These are phyloP conservation scores for Exophiala bonariae DNA, from an alignment of 2,329 filamentous ascomycete genomes.

Conservation along the genomic window DNA sequence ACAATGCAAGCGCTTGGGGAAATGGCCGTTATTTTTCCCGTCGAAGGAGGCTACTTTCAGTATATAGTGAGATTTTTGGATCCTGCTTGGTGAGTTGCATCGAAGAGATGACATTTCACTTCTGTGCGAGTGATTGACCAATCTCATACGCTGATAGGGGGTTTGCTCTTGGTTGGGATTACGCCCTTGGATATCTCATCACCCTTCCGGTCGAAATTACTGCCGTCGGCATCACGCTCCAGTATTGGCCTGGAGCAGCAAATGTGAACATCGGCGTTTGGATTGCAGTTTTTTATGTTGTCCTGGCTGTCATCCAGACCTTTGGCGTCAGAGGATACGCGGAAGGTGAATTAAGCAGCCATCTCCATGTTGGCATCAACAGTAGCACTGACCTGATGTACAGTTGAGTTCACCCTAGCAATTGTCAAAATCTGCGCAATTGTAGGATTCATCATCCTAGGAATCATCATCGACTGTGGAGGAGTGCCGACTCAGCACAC, in stretches of 20 bases:
- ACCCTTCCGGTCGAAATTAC: constrained; percentile 84
- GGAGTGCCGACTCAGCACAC: constrained; percentile 62
- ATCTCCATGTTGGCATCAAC: background rate
- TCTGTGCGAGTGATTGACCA: constrained; percentile 93
- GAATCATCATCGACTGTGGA: constrained; percentile 80
- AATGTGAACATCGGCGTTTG: constrained; percentile 64
- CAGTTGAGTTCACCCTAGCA: constrained; percentile 80
- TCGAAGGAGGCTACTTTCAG: too few relatives aligned
- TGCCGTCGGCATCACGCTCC: constrained; percentile 69
- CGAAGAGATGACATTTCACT: too few relatives aligned
- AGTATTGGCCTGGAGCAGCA: constrained; percentile 24
- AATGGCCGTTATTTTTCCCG: constrained; percentile 83
- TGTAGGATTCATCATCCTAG: constrained; percentile 85
- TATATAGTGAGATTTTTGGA: constrained; percentile 86
- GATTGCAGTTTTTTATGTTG: constrained; percentile 75
- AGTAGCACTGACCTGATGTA: background rate
- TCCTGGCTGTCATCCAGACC: constrained; percentile 79
- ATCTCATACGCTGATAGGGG: too few relatives aligned
- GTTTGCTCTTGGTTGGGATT: constrained; percentile 95
- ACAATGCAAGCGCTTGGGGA: constrained; percentile 90
- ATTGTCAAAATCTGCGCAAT: constrained; percentile 83
- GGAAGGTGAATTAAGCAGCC: constrained; percentile 48
- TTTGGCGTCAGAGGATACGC: constrained; percentile 87
- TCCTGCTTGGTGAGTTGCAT: too few relatives aligned
- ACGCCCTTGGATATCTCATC: constrained; percentile 83